Conservation (phyloP, 2,329 filamentous ascomycete species). For the Eurotiales sp. region DNA sequence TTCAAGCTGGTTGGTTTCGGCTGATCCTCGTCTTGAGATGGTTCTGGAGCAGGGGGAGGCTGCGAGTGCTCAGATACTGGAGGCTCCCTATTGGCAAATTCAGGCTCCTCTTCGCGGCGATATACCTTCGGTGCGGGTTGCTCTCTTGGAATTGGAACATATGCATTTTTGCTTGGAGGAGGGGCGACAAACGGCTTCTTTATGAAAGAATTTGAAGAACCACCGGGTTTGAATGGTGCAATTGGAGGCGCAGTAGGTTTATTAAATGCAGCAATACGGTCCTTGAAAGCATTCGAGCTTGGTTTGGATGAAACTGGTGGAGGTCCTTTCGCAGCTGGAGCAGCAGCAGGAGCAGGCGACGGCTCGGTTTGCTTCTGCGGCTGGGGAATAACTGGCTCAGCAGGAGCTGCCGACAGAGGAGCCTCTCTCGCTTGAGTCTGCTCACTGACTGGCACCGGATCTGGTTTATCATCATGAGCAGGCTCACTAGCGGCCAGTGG, state of each 20-base stretch:
- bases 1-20: conserved; percentile 92
- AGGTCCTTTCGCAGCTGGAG: conserved; percentile 52
- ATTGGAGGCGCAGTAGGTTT: conserved; percentile 79
- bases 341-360: conserved; percentile 29
- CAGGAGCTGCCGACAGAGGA: conserved; percentile 20
- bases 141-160: conserved; percentile 71
- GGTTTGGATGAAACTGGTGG: conserved; percentile 72
- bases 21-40: conserved; percentile 65
- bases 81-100: conserved; percentile 32
- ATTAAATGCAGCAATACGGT: conserved; percentile 97
- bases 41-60: conserved; percentile 33
- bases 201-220: conserved; percentile 68
- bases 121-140: conserved; percentile 74
- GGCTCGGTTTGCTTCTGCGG: conserved; percentile 24
- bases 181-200: conserved; percentile 97
- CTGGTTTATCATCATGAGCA: conserved; percentile 28
- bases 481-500: conserved; percentile 34
- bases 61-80: conserved; percentile 29
- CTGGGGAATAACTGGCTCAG: conserved; percentile 22
- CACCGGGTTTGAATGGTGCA: conserved; percentile 81
- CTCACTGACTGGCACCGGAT: conserved; percentile 19
- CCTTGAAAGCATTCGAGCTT: conserved; percentile 72
- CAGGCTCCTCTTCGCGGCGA: conserved; percentile 79
- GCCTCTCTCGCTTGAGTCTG: conserved; percentile 17
- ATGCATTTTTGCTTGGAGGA: conserved; percentile 88